Evolutionary conservation across 305 asterid genomes (phyloP).

Genomic region (Plantago lanceolata): DNA sequence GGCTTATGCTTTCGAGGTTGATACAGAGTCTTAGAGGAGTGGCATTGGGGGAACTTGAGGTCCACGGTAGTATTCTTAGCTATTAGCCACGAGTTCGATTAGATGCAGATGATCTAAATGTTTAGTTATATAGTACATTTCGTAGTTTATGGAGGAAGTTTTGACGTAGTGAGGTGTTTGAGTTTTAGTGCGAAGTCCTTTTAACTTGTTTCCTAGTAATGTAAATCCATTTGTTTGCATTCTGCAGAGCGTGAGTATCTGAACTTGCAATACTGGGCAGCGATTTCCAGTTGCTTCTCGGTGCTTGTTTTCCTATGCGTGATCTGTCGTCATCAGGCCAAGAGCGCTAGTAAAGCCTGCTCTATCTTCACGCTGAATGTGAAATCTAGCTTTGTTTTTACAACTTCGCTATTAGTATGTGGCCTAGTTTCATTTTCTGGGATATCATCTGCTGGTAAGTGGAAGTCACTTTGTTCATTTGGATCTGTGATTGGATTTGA

Average conservation of each 20-base stretch:
- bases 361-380: slow-evolving; percentile 31
- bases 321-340: slow-evolving; percentile 35
- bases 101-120: slow-evolving; percentile 5
- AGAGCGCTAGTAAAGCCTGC: slow-evolving; percentile 20
- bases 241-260: slow-evolving; percentile 67
- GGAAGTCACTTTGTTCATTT: slow-evolving; percentile 9
- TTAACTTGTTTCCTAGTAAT: neutral
- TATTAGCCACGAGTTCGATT: neutral
- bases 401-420: slow-evolving; percentile 40
- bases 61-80: slow-evolving; percentile 39
- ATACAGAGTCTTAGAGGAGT: slow-evolving; percentile 59
- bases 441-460: slow-evolving; percentile 50
- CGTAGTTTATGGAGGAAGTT: no score
- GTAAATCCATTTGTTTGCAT: slow-evolving; percentile 15
- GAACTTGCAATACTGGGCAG: slow-evolving; percentile 75
- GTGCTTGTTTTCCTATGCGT: slow-evolving; percentile 56
- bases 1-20: slow-evolving; percentile 69
- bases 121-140: neutral
- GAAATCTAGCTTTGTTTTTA: slow-evolving; percentile 33
- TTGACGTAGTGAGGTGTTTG: no score
- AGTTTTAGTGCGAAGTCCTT: no score
- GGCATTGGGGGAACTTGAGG: slow-evolving; percentile 35
- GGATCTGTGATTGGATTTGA: neutral
- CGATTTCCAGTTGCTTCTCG: slow-evolving; percentile 58
- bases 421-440: slow-evolving; percentile 40